Evolutionary conservation across 257 asterid species (phyloP).

Genomic region (Nicotiana tabacum): DNA sequence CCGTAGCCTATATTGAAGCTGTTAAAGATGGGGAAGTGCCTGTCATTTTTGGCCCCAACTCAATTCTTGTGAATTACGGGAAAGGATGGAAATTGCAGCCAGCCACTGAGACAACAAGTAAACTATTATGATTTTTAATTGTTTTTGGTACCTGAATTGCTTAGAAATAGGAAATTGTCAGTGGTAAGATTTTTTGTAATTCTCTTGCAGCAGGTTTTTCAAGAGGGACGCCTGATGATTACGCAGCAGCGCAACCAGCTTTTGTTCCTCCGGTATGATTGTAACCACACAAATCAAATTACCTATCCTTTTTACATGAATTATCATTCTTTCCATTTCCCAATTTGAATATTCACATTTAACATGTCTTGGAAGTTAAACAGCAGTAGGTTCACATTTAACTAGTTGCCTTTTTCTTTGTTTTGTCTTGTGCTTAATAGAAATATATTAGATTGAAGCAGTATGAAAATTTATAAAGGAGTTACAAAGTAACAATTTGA

Average conservation of each 20-base stretch:
- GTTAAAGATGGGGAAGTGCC: constrained; percentile 75
- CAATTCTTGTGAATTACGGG: constrained; percentile 66
- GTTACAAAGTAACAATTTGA: background rate
- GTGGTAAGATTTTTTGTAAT: background rate
- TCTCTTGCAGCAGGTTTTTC: constrained; percentile 2
- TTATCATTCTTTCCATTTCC: background rate
- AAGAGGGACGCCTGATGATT: background rate
- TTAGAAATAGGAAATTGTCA: background rate
- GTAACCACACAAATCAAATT: background rate
- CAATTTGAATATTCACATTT: background rate
- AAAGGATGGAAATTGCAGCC: constrained; percentile 73
- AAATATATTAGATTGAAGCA: background rate
- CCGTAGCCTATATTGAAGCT: constrained; percentile 70
- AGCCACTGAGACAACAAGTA: constrained; percentile 39
- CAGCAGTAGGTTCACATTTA: background rate
- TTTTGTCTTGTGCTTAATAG: background rate
- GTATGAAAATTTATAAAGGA: background rate
- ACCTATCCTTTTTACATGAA: background rate
- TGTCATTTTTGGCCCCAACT: constrained; percentile 71
- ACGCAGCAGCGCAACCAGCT: background rate
- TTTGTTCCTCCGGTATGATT: background rate
- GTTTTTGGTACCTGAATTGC: background rate
- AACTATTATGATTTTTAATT: background rate
- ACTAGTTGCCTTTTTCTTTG: background rate
- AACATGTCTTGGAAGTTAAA: background rate